These are phyloP conservation scores for Chaetothyriales sp. DNA, from an alignment of 2,329 filamentous ascomycete genomes.

Conservation along the genomic window DNA sequence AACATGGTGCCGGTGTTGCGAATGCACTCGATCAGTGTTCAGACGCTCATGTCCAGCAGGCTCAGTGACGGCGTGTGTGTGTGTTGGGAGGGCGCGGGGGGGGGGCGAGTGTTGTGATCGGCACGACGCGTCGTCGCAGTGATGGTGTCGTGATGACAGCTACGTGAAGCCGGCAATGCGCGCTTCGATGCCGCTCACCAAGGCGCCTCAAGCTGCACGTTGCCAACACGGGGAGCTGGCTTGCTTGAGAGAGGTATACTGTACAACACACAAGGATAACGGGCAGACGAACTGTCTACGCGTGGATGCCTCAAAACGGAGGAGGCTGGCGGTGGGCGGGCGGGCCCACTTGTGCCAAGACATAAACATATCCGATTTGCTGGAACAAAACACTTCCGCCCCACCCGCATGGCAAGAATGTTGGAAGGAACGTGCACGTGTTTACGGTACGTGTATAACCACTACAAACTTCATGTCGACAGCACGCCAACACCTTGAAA, in stretches of 20 bases:
- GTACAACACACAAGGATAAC: not conserved
- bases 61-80: not conserved
- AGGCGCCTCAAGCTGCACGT: not conserved
- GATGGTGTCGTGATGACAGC: not conserved
- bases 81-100: not conserved
- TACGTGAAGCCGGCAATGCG: not conserved
- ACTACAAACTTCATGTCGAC: no score
- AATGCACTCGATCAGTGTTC: not conserved
- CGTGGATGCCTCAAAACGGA: not conserved
- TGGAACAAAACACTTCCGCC: no score
- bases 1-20: constrained; percentile 50
- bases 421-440: no score
- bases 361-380: not conserved
- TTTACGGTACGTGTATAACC: no score
- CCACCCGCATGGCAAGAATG: no score
- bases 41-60: not conserved
- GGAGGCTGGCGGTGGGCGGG: not conserved
- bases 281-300: not conserved
- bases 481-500: no score
- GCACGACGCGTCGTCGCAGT: not conserved
- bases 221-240: not conserved
- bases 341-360: not conserved
- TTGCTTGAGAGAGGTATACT: not conserved
- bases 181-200: not conserved
- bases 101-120: not conserved